phyloP scores from a whole-genome alignment of 441 rosid species.

The Melastoma candidum region DNA sequence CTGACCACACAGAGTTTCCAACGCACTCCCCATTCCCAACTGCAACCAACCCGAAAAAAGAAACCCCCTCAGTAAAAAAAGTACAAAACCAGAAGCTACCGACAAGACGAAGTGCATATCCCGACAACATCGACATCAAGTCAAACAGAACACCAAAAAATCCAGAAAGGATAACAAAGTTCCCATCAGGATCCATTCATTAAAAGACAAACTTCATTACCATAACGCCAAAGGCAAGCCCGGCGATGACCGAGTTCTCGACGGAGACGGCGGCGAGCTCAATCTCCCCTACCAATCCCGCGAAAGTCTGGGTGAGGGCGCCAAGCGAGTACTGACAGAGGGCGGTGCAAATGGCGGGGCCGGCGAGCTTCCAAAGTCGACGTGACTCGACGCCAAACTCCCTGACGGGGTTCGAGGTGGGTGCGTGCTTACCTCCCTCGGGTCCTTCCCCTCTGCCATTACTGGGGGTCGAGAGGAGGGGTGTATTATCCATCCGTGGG shows the following conservation, averaged over 20 bases:
- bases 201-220: slow-evolving; percentile 17
- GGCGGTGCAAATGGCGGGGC: slow-evolving; percentile 71
- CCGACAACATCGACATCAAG: too few relatives aligned
- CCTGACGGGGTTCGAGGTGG: slow-evolving; percentile 7
- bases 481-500: too few relatives aligned
- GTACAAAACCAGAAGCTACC: neutral
- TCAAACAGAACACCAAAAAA: too few relatives aligned
- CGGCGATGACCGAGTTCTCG: slow-evolving; percentile 76
- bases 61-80: neutral
- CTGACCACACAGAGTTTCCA: slow-evolving; percentile 24
- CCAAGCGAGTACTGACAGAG: slow-evolving; percentile 71
- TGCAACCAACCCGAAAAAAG: neutral
- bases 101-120: too few relatives aligned
- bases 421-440: too few relatives aligned
- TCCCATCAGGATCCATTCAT: too few relatives aligned
- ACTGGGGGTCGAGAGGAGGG: too few relatives aligned
- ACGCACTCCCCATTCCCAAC: slow-evolving; percentile 19
- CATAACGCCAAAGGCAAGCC: slow-evolving; percentile 84
- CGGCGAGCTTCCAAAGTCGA: slow-evolving; percentile 69
- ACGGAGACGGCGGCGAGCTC: slow-evolving; percentile 84
- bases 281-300: slow-evolving; percentile 57
- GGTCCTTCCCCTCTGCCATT: too few relatives aligned
- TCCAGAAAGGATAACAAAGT: too few relatives aligned
- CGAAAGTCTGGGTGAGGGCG: slow-evolving; percentile 73
- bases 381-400: slow-evolving; percentile 56